Evolutionary conservation across 169 alveolate genomes (phyloP).

Genomic region (Plasmodium cynomolgi): DNA sequence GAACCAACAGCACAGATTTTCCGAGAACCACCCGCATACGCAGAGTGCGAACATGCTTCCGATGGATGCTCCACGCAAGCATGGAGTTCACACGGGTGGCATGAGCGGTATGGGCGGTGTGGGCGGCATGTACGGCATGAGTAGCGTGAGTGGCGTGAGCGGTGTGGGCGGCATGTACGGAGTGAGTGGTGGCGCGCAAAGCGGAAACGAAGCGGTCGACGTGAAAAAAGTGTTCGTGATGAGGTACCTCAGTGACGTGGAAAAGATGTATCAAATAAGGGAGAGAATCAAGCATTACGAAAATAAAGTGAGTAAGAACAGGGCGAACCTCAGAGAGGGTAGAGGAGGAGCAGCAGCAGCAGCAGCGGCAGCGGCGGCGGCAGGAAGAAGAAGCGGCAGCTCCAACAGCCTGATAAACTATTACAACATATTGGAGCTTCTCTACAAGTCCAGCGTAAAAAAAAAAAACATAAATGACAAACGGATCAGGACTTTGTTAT

Average conservation of each 20-base stretch:
- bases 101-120: neutral
- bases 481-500: constrained; percentile 34
- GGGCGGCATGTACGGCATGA: neutral
- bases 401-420: neutral
- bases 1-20: neutral
- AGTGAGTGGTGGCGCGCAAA: neutral
- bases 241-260: constrained; percentile 32
- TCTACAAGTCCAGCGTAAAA: constrained; percentile 28
- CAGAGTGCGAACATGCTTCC: neutral
- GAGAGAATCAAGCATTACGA: constrained; percentile 19
- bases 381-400: neutral
- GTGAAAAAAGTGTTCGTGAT: constrained; percentile 1
- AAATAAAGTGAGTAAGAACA: neutral
- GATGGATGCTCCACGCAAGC: neutral
- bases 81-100: neutral
- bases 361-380: too few relatives aligned
- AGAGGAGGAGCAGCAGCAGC: neutral
- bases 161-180: neutral
- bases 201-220: neutral
- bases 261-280: constrained; percentile 20
- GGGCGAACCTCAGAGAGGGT: neutral
- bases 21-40: neutral
- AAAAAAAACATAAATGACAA: constrained; percentile 30
- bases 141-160: too few relatives aligned
- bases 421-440: constrained; percentile 40